Percentiles rank a stretch among this genome's conserved stretches.
phyloP scores from a whole-genome alignment of 1,284 basidiomycete genomes.

The Chalciporus sp. region DNA sequence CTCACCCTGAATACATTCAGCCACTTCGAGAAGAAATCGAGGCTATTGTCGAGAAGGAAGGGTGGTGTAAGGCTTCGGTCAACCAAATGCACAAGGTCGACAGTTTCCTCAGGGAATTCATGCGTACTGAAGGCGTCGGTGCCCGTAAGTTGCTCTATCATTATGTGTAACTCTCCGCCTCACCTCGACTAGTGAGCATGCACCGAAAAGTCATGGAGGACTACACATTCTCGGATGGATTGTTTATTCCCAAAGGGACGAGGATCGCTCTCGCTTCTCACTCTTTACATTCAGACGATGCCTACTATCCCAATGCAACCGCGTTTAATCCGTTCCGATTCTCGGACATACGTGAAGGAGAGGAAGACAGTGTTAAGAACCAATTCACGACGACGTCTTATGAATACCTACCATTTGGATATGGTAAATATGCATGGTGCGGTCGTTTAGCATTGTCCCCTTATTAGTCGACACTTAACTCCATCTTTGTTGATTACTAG shows the following conservation, averaged over 20 bases:
- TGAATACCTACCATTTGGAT: constrained; percentile 6
- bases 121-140: constrained; percentile 34
- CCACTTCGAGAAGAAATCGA: constrained; percentile 49
- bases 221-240: constrained; percentile 43
- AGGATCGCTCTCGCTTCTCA: constrained; percentile 25
- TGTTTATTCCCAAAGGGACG: constrained; percentile 38
- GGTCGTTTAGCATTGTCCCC: no score
- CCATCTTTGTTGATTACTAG: constrained; percentile 7
- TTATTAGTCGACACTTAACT: no score
- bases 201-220: constrained; percentile 35
- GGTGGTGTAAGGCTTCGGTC: constrained; percentile 43
- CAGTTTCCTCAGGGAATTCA: constrained; percentile 48
- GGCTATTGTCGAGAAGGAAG: constrained; percentile 29
- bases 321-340: constrained; percentile 37
- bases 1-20: constrained; percentile 39
- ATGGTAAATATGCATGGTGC: not conserved
- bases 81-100: constrained; percentile 45
- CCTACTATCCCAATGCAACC: constrained; percentile 1
- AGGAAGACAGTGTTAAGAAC: constrained; percentile 1
- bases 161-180: no score
- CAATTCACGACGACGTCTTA: no score
- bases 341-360: constrained; percentile 15
- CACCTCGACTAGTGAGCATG: constrained; percentile 13
- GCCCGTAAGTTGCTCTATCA: constrained; percentile 23
- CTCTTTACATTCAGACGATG: constrained; percentile 26